A percentile compares a stretch with the other conserved stretches of the same genome.
These are phyloP conservation scores for Arthrobotrys iridis DNA, from an alignment of 2,329 filamentous ascomycete genomes.

Conservation along the genomic window DNA sequence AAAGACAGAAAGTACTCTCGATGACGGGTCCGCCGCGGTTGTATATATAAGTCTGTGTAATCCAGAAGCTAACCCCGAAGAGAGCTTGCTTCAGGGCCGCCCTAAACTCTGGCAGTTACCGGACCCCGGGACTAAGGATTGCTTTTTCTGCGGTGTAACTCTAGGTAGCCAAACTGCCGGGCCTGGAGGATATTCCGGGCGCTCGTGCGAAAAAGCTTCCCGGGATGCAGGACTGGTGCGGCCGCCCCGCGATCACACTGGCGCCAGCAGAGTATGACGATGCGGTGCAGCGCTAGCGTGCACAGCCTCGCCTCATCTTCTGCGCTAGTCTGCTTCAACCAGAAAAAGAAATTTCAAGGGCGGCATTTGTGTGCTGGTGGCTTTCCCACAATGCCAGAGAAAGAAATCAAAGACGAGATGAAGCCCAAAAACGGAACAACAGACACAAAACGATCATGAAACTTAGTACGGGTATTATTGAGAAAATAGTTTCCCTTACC, in stretches of 20 bases:
- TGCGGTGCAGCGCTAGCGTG: slow-evolving; percentile 27
- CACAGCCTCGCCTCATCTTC: slow-evolving; percentile 52
- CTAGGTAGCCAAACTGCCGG: slow-evolving; percentile 36
- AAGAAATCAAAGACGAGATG: slow-evolving; percentile 47
- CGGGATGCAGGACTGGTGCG: slow-evolving; percentile 22
- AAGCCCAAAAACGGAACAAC: slow-evolving; percentile 31
- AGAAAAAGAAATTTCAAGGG: slow-evolving; percentile 40
- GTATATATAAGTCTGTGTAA: slow-evolving; percentile 48
- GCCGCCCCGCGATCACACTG: slow-evolving; percentile 34
- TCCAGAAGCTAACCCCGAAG: slow-evolving; percentile 34
- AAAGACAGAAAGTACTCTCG: slow-evolving; percentile 30
- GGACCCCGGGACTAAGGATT: background rate
- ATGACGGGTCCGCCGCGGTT: slow-evolving; percentile 39
- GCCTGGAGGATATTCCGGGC: slow-evolving; percentile 15
- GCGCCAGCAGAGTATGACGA: slow-evolving; percentile 47
- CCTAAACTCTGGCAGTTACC: slow-evolving; percentile 16
- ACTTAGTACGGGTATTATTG: slow-evolving; percentile 39
- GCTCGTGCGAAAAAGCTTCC: slow-evolving; percentile 19
- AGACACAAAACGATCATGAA: slow-evolving; percentile 47
- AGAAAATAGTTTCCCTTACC: slow-evolving; percentile 43
- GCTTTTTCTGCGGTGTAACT: slow-evolving; percentile 39
- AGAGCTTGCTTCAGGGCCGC: slow-evolving; percentile 41
- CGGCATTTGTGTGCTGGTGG: slow-evolving; percentile 43
- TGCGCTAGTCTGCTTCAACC: slow-evolving; percentile 36
- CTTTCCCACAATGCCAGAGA: slow-evolving; percentile 37